Conservation (phyloP, 805 yeast genomes). For the Suhomyces prunicola region DNA sequence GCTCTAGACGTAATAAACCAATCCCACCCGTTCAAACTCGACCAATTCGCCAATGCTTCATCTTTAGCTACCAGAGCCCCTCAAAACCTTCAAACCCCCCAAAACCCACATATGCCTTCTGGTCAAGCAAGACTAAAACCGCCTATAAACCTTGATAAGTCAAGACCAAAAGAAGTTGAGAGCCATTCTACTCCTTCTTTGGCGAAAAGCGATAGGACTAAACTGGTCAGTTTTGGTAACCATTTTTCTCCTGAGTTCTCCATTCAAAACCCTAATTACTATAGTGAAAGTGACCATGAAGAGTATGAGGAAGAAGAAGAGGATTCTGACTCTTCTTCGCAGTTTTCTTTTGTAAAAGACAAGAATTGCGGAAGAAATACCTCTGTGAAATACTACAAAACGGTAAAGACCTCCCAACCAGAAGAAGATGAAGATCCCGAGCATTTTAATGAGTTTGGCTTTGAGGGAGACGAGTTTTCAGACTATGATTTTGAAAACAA, state of each 20-base stretch:
- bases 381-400: conserved; percentile 52
- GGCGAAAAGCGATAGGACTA: background rate
- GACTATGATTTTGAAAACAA: conserved; percentile 45
- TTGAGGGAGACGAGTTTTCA: conserved; percentile 15
- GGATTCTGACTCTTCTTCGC: conserved; percentile 26
- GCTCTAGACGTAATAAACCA: background rate
- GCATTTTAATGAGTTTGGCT: conserved; percentile 19
- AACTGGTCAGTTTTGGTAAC: conserved; percentile 10
- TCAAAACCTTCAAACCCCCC: conserved; percentile 4
- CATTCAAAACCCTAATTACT: background rate
- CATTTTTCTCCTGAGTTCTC: background rate
- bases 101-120: background rate
- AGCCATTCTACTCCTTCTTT: background rate
- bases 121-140: conserved; percentile 4
- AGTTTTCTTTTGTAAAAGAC: conserved; percentile 52
- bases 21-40: background rate
- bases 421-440: conserved; percentile 10
- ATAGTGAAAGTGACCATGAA: conserved; percentile 1
- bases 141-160: conserved; percentile 1
- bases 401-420: conserved; percentile 18
- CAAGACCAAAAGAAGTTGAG: background rate
- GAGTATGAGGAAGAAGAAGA: conserved; percentile 3
- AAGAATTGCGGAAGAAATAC: conserved; percentile 48
- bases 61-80: background rate
- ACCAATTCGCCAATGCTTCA: background rate